Conservation (phyloP, 1,139 yeast species). For the Taiozyma onychis region DNA sequence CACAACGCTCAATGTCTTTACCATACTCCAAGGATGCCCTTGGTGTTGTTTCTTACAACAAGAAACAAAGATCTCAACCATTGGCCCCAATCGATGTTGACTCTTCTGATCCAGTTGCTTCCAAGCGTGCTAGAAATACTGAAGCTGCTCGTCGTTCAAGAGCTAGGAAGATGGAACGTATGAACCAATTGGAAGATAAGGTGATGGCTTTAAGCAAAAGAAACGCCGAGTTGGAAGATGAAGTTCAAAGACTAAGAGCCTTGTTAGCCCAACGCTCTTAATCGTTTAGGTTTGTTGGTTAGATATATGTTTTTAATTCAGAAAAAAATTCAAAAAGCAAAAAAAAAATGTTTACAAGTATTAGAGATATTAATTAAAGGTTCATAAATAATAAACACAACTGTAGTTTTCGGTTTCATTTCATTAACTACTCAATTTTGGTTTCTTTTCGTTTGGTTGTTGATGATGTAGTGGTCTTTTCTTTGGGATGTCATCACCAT, state of each 20-base stretch:
- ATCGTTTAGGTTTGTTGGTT: background rate
- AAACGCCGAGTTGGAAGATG: conserved; percentile 52
- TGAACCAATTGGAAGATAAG: conserved; percentile 73
- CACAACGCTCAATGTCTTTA: conserved; percentile 6
- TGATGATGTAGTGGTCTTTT: background rate
- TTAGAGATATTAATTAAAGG: background rate
- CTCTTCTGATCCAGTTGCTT: conserved; percentile 56
- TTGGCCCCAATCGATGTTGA: conserved; percentile 63
- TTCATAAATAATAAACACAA: background rate
- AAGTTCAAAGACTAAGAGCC: conserved; percentile 50
- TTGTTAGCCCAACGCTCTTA: conserved; percentile 30
- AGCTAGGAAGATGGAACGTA: conserved; percentile 86
- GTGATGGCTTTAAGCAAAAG: conserved; percentile 58
- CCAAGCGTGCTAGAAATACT: conserved; percentile 91
- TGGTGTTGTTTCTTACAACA: conserved; percentile 44
- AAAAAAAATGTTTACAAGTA: background rate
- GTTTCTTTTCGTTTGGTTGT: background rate
- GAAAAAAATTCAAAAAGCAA: background rate
- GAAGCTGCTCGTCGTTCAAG: conserved; percentile 96
- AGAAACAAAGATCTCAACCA: conserved; percentile 55
- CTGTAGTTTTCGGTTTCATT: background rate
- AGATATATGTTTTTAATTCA: background rate
- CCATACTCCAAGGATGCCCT: conserved; percentile 1
- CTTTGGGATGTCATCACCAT: background rate
- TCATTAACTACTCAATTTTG: background rate